Base-by-base conservation (phyloP, 2,329 filamentous ascomycete genomes). In the Cladorrhinum sp. region DNA sequence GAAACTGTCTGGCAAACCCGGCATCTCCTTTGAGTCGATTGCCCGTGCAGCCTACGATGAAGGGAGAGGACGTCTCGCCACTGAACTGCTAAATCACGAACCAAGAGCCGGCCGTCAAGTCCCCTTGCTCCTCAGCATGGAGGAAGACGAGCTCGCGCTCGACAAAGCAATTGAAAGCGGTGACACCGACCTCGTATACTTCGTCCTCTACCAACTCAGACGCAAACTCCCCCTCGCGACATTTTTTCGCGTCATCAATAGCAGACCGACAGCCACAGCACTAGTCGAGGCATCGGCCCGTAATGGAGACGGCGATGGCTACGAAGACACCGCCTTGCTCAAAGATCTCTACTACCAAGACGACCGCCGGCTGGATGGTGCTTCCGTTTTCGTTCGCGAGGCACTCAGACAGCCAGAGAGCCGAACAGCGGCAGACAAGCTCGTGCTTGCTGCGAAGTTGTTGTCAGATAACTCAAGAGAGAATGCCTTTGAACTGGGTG, bases 341-440 rank as follows among this genome's bases (percentile, higher is more conserved):
- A 99, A 98, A 70, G 95, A 98, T 71, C 80, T 99, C 2, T 99
- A 95, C 77, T 99, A 99, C 73, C 95, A 98, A 76, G 95, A 98
- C 69, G 95, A 99, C 72, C 86, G 93, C 4, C 86, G 93, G 2
- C 79, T 92, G 4, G 95, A 98, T 65, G 92, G 95, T 2, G 90
- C 93, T 0, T 90, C 92, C 60, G 86, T 99, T 1, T 90, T 98
- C 61, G 79, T 99, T 13, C 85, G 86, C 20, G 93, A 99, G 75
- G 91, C 93, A 0, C 79, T 99, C 7, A 77, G 82, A 3, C 90
- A 95, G 70, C 81, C 86, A 0, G 86, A 90, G 64, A 79, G 86
- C 24, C 82, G 87, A 32, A 87, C 86, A 0, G 84, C 90, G 4
- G 83, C 85, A 1, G 95, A 98, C 73, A 98, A 97, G 77, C 81